Evolutionary conservation across 495 filamentous ascomycete genomes (phyloP).

Genomic region (Tricharina praecox): DNA sequence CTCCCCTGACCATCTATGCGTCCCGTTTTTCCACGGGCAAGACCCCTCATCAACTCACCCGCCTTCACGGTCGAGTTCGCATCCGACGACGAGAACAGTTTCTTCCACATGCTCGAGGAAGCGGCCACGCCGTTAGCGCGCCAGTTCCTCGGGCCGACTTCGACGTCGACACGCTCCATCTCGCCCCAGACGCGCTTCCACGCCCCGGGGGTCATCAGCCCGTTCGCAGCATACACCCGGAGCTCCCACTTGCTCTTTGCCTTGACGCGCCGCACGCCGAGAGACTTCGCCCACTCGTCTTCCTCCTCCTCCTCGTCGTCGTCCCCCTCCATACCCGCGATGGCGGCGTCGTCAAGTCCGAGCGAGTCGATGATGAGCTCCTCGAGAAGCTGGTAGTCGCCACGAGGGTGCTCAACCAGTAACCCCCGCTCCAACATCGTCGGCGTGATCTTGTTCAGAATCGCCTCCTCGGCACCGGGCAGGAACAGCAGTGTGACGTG

Average conservation of each 20-base stretch:
- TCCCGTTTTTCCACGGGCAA: neutral
- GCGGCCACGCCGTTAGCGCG: neutral
- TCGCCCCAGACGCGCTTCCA: conserved; percentile 91
- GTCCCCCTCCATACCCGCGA: conserved; percentile 34
- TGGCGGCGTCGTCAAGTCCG: conserved; percentile 50
- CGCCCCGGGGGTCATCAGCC: conserved; percentile 75
- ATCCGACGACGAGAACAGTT: neutral
- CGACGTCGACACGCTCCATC: conserved; percentile 94
- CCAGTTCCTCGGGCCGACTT: conserved; percentile 51
- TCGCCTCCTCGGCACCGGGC: conserved; percentile 48
- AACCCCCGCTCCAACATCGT: conserved; percentile 73
- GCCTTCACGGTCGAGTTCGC: neutral
- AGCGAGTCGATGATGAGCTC: conserved; percentile 79
- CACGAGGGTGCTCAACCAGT: conserved; percentile 72
- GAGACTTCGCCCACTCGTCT: conserved; percentile 22
- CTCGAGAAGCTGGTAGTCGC: conserved; percentile 81
- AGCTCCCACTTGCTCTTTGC: conserved; percentile 54
- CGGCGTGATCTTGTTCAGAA: conserved; percentile 47
- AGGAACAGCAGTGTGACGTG: conserved; percentile 71
- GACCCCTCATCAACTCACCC: neutral
- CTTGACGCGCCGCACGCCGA: conserved; percentile 11
- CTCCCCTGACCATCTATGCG: neutral
- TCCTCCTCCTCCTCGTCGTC: conserved; percentile 31
- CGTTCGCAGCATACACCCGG: conserved; percentile 83
- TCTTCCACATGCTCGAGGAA: no score